These are phyloP conservation scores for Diaporthe citriasiana DNA, from an alignment of 2,329 filamentous ascomycete species.

Conservation along the genomic window DNA sequence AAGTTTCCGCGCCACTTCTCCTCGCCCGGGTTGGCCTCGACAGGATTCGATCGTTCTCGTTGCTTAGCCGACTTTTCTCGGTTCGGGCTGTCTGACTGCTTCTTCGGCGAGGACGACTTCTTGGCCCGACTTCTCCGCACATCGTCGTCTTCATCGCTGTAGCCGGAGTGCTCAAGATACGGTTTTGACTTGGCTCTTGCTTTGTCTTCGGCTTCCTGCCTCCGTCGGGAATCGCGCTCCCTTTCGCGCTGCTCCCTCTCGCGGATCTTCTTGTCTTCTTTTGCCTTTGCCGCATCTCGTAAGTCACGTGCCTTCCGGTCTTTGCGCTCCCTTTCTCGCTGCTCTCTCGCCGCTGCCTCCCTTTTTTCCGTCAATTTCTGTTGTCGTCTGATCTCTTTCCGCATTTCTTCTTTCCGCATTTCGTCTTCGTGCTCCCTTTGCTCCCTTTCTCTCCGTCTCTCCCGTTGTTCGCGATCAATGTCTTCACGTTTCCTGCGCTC, in stretches of 20 bases:
- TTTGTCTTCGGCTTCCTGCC: conserved; percentile 50
- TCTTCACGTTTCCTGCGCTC: conserved; percentile 50
- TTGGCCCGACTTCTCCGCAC: conserved; percentile 47
- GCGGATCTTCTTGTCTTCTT: conserved; percentile 36
- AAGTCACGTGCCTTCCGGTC: conserved; percentile 45
- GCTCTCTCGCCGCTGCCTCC: conserved; percentile 52
- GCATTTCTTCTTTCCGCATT: too few species aligned
- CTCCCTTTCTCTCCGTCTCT: conserved; percentile 48
- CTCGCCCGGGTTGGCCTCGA: conserved; percentile 22
- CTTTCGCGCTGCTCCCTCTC: conserved; percentile 47
- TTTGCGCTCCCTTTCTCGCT: conserved; percentile 52
- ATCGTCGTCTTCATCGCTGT: conserved; percentile 48
- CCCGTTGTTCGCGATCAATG: conserved; percentile 47
- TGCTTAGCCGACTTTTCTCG: conserved; percentile 45
- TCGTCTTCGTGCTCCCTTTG: conserved; percentile 41
- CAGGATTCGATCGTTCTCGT: conserved; percentile 37
- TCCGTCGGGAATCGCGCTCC: conserved; percentile 46
- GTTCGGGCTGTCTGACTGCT: conserved; percentile 46
- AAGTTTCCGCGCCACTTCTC: conserved; percentile 40
- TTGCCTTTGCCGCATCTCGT: conserved; percentile 23
- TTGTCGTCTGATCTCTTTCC: conserved; percentile 52
- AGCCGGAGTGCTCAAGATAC: conserved; percentile 46
- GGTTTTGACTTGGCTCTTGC: conserved; percentile 45
- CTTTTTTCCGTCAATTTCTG: conserved; percentile 55
- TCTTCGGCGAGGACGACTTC: conserved; percentile 47